These are phyloP conservation scores for Themeda triandra DNA, from an alignment of 176 grass and related monocot genomes.

Conservation along the genomic window DNA sequence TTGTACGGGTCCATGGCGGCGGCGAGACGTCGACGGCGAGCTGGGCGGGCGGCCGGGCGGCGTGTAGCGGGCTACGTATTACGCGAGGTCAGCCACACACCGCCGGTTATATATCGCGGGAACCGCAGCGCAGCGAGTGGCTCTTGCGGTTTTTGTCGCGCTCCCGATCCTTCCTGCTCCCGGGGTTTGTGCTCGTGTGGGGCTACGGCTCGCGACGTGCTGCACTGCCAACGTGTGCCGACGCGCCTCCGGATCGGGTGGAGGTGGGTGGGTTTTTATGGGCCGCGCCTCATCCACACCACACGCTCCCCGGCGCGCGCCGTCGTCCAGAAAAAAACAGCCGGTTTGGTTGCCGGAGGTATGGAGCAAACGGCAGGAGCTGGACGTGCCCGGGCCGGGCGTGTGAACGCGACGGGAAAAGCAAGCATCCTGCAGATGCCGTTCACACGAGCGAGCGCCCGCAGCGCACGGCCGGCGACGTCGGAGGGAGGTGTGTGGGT, in stretches of 20 bases:
- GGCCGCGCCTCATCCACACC: constrained; percentile 38
- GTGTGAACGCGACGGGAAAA: constrained; percentile 26
- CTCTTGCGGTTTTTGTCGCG: neutral
- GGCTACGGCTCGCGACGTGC: neutral
- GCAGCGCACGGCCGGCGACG: too few relatives aligned
- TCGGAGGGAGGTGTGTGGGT: too few relatives aligned
- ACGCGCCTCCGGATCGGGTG: neutral
- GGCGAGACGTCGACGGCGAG: neutral
- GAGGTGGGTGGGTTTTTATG: neutral
- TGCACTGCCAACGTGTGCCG: neutral
- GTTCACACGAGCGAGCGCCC: constrained; percentile 42
- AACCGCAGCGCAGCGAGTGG: neutral
- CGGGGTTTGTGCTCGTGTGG: neutral
- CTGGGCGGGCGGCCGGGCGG: neutral
- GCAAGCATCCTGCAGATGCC: constrained; percentile 30
- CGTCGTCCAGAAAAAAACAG: constrained; percentile 28
- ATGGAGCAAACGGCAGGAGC: neutral
- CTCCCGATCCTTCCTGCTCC: neutral
- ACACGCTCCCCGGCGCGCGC: constrained; percentile 26
- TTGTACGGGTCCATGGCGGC: constrained; percentile 89
- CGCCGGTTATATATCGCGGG: neutral
- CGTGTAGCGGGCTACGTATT: neutral
- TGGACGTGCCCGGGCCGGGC: neutral
- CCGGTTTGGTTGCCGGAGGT: neutral
- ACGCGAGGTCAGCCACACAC: neutral